Conservation (phyloP, 164 flowering plant genomes). For the Vitis amurensis region DNA sequence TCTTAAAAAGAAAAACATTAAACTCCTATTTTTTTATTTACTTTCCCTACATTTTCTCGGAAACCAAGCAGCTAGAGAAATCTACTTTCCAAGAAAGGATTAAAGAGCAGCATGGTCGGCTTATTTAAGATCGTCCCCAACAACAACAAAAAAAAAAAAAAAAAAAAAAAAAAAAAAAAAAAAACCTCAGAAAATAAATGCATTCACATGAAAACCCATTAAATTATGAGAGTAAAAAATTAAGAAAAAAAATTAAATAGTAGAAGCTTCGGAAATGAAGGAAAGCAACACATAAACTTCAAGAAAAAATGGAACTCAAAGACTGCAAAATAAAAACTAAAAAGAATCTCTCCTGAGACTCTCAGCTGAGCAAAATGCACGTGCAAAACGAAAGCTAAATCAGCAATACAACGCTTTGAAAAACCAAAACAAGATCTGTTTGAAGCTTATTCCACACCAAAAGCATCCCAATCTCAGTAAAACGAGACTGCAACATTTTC, state of each 20-base stretch:
- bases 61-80: not conserved
- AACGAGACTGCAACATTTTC: not conserved
- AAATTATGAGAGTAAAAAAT: no score
- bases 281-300: no score
- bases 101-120: not conserved
- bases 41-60: not conserved
- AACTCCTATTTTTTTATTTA: not conserved
- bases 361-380: not conserved
- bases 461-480: not conserved
- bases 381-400: not conserved
- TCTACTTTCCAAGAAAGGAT: not conserved
- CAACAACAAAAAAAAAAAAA: no score
- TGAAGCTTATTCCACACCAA: not conserved
- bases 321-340: no score
- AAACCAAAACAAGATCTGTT: not conserved
- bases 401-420: not conserved
- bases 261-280: no score
- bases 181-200: no score
- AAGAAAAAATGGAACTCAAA: no score
- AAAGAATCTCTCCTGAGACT: not conserved
- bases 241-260: no score
- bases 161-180: no score
- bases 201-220: no score
- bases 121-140: not conserved
- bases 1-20: not conserved